Evolutionary conservation across 1,284 basidiomycete species (phyloP), one percentile per base, ranked within the genome.

Genomic region (Sphaerobolus stellatus): DNA sequence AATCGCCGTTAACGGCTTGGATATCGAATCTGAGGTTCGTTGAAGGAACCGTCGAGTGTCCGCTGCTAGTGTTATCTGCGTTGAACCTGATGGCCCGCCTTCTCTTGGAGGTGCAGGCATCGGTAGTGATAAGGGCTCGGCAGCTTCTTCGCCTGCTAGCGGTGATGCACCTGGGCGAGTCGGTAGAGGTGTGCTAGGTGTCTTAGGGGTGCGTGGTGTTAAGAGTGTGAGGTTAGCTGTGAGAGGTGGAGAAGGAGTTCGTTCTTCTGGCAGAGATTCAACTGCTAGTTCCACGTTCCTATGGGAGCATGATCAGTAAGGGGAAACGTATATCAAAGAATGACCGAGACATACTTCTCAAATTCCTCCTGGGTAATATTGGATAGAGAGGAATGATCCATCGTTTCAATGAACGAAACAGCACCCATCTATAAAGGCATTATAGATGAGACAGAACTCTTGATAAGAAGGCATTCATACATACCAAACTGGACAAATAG

Each of bases 311-410:
- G 45, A 36, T 14, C 24, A 43, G 48, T 47, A 16, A 45, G 34
- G 29, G 41, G 24, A 20, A 46, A 16, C 3, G 48, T 36, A n/a
- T 47, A n/a, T 33, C 25, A 22, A 13, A 33, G n/a, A 1, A 45
- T n/a, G 4, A 29, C 14, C 6, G 14, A 41, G 27, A 71, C 80
- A 52, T 69, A 91, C 81, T 69, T 77, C 68, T 98, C 95, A 58
- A 99, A 98, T 62, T 98, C 92, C 49, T 90, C 88, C 68, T 95
- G 91, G 0, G 90, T 87, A 59, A 98, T 96, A 64, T 92, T 88
- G 13, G 93, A 96, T 40, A 99, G 75, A 6, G 90, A 90, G 0
- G 92, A 89, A 60, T 95, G 91, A 69, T 98, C 97, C 91, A 99
- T 94, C 0, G 92, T 92, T 73, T 98, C 94, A 60, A 98, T 94